phyloP scores from a whole-genome alignment of 495 filamentous ascomycete genomes.

The Talaromyces liani region DNA sequence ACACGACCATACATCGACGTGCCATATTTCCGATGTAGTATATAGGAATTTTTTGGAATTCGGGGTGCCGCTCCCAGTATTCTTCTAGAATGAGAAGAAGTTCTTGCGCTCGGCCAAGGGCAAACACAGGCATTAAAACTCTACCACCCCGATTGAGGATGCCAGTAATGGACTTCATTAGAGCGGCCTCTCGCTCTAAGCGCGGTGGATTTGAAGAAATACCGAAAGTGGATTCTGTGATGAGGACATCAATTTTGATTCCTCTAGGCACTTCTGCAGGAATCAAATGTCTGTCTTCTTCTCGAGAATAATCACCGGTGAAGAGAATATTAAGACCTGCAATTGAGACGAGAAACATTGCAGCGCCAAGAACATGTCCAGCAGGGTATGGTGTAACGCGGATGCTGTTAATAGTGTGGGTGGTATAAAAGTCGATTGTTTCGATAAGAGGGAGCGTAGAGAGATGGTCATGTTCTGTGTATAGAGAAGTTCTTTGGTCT shows the following conservation, averaged over 20 bases:
- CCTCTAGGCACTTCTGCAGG: constrained; percentile 80
- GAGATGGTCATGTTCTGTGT: constrained; percentile 89
- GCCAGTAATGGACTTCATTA: constrained; percentile 90
- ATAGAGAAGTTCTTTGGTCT: constrained; percentile 69
- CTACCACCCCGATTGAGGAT: constrained; percentile 87
- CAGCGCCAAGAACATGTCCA: constrained; percentile 94
- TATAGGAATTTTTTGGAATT: constrained; percentile 84
- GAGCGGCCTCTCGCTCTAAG: constrained; percentile 77
- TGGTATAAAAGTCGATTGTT: constrained; percentile 96
- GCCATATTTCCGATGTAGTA: constrained; percentile 95
- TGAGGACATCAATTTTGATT: constrained; percentile 87
- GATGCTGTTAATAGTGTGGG: constrained; percentile 91
- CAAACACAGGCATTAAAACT: constrained; percentile 92
- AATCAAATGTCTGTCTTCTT: constrained; percentile 89
- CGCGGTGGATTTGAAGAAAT: constrained; percentile 86
- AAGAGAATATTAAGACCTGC: constrained; percentile 93
- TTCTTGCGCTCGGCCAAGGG: constrained; percentile 88
- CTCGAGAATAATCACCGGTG: constrained; percentile 93
- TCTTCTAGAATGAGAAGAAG: constrained; percentile 91
- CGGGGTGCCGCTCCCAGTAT: constrained; percentile 83
- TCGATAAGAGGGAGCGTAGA: constrained; percentile 89
- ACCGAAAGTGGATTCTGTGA: constrained; percentile 95
- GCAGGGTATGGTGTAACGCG: constrained; percentile 95
- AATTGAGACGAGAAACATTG: constrained; percentile 97
- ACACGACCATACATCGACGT: constrained; percentile 95